A percentile compares a stretch with the other conserved stretches of the same genome.
Conservation (phyloP, 371 early-diverging fungal species). For the Dipsacomyces acuminosporus region DNA sequence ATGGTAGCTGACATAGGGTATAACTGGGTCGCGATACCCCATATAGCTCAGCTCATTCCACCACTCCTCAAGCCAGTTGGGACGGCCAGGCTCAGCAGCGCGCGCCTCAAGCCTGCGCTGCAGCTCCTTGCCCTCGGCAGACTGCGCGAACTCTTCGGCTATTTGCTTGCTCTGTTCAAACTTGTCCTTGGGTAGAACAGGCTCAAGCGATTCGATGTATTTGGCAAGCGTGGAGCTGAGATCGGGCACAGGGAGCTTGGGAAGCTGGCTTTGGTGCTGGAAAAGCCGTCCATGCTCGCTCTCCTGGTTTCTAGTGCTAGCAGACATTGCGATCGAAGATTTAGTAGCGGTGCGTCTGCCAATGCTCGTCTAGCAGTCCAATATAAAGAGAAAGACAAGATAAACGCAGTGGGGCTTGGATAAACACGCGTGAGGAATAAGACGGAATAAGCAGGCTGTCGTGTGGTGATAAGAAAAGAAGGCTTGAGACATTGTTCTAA, state of each 20-base stretch:
- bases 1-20: constrained; percentile 82
- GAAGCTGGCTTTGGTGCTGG: constrained; percentile 49
- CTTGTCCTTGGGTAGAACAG: constrained; percentile 65
- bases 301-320: constrained; percentile 7
- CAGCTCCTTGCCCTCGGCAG: constrained; percentile 70
- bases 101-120: constrained; percentile 71
- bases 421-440: no score
- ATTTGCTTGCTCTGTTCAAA: constrained; percentile 63
- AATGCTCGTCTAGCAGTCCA: background rate
- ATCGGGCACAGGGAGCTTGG: constrained; percentile 84
- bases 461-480: no score
- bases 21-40: constrained; percentile 90
- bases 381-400: no score
- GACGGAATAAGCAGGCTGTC: no score
- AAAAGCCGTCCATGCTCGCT: constrained; percentile 27
- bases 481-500: no score
- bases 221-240: constrained; percentile 71
- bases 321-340: constrained; percentile 7
- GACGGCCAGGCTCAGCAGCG: constrained; percentile 19
- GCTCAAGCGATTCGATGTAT: constrained; percentile 74
- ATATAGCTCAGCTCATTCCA: constrained; percentile 88
- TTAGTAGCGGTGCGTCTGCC: background rate
- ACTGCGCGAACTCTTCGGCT: constrained; percentile 67
- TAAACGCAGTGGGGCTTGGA: no score
- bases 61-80: constrained; percentile 85